Evolutionary conservation across 106 monocot species (phyloP), one percentile per base, ranked within the genome.

Genomic region (Platanthera guangdongensis): DNA sequence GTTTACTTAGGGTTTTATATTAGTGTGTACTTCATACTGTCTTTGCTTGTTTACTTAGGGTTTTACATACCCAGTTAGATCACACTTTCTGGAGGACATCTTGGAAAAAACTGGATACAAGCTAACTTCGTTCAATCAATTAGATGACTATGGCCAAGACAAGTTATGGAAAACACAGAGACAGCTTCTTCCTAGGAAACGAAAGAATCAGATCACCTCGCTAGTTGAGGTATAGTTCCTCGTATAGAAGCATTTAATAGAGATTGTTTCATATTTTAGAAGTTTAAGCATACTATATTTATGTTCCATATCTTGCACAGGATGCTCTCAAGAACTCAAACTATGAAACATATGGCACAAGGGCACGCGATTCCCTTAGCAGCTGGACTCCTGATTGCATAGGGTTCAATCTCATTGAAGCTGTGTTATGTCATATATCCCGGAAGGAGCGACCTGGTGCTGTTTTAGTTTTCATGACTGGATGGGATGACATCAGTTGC

Each of bases 401-500:
- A 51, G 99, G 99, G 48, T 99, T 99, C 83, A 99, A 99, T 84
- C 90, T 99, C 45, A 92, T 99, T 48, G 99, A 99, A 76, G 94
- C 99, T 80, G 92, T 94, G 79, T 82, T 99, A 10, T 99, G 99
- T 74, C 99, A 99, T 76, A 94, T 99, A 84, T 94, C 90, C 73
- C 85, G 94, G 57, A 99, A 99, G 80, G 99, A 99, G 77, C 53
- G 83, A 5, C 77, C 86, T 57, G 99, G 99, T 86, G 99, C 94
- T 81, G 94, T 92, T 32, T 76, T 99, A 81, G 99, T 99, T 65
- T 99, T 99, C 85, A 99, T 99, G 99, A 99, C 99, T 30, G 99
- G 99, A 10, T 99, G 99, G 99, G 99, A 99, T 88, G 99, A 99
- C 77, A 99, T 99, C 77, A 99, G 86, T 78, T 94, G 99, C 79